Base-by-base conservation (phyloP, 345 rosid species). In the Camelina neglecta region DNA sequence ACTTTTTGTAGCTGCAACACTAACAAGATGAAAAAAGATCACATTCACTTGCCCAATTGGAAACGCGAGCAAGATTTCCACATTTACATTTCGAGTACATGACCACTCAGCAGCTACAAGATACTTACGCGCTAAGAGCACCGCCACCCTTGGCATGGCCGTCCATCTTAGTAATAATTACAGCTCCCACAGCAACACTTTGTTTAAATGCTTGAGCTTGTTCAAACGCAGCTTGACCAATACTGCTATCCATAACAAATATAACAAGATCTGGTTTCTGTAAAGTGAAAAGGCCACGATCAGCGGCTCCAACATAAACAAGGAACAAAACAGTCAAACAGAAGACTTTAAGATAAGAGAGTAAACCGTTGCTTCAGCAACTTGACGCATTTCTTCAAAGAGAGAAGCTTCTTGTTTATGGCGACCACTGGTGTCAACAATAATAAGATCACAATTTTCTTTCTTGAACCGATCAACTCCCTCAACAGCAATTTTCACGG, bases 81-180 rank as follows among this genome's bases (percentile, higher is more conserved):
- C 38, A 56, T 41, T 2, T 47, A 66, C 23, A 56, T 45, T 47
- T 56, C 3, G 41, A 42, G n/a, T 8, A 35, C 33, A 69, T 44
- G 16, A 41, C 11, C 8, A 62, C n/a, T 56, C 6, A 31, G 15
- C 15, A 8, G 61, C 31, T 35, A 8, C 20, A 70, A 56, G 75
- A 66, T 45, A 89, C 98, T 86, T 83, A 92, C 92, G 93, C 97
- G 83, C 97, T 94, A 73, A 94, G 97, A 81, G 98, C 89, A 29
- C 97, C 96, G 76, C 96, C 97, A 84, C 97, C 98, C 89, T 92
- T 94, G 53, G 98, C 96, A 86, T 92, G 98, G 73, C 98, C 96
- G 68, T 94, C 98, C 97, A 94, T 89, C 83, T 94, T 92, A 20
- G 97, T 92, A 71, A 94, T 74, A 76, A 94, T 90, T 58, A 94